These are phyloP conservation scores for Diaporthe eres DNA, from an alignment of 2,329 filamentous ascomycete species.

Conservation along the genomic window DNA sequence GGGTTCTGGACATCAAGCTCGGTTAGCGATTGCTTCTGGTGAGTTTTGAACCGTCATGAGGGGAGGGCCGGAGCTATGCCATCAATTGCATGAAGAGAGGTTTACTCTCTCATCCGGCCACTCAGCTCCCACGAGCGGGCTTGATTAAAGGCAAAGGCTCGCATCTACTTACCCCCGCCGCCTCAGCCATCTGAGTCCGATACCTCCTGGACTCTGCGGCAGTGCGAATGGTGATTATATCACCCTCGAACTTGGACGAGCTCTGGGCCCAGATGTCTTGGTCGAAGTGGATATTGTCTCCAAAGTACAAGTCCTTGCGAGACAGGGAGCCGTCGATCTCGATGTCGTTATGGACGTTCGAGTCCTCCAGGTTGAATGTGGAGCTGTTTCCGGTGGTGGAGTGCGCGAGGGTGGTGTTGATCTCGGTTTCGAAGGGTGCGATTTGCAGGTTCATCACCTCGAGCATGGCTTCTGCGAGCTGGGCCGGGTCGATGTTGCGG, in stretches of 20 bases:
- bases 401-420: slow-evolving; percentile 49
- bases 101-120: neutral
- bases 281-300: slow-evolving; percentile 33
- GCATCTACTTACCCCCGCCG: neutral
- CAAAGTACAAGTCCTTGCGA: slow-evolving; percentile 47
- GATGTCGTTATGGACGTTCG: slow-evolving; percentile 43
- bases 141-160: neutral
- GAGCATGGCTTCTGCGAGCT: slow-evolving; percentile 47
- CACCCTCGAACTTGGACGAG: slow-evolving; percentile 37
- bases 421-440: slow-evolving; percentile 45
- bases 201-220: slow-evolving; percentile 36
- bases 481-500: slow-evolving; percentile 47
- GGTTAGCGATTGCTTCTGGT: neutral
- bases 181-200: neutral
- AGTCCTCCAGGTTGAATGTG: slow-evolving; percentile 44
- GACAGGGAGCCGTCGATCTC: slow-evolving; percentile 47
- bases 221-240: slow-evolving; percentile 44
- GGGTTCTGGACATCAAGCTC: neutral
- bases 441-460: slow-evolving; percentile 49
- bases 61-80: neutral
- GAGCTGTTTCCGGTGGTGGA: slow-evolving; percentile 42
- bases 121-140: no score
- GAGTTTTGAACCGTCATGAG: no score
- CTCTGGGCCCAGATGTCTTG: slow-evolving; percentile 34
- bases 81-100: no score